A percentile compares a stretch with the other conserved stretches of the same genome.
Evolutionary conservation across 2,329 filamentous ascomycete genomes (phyloP).

Genomic region (Colletotrichum sp.): DNA sequence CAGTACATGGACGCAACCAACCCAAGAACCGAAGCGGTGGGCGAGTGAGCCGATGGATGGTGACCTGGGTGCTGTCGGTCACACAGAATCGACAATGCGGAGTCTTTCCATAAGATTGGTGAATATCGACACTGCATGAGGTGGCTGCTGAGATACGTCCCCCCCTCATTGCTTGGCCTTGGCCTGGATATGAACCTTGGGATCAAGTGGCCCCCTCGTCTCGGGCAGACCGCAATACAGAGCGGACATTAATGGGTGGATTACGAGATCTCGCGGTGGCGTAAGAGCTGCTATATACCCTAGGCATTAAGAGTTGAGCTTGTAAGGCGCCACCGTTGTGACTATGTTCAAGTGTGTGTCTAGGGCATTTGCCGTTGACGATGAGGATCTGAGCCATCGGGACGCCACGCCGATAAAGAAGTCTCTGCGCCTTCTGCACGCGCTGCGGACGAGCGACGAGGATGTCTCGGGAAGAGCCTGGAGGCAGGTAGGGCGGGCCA

Average conservation of each 20-base stretch:
- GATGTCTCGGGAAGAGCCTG: neutral
- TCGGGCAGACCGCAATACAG: conserved; percentile 1
- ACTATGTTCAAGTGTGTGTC: neutral
- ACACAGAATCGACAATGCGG: neutral
- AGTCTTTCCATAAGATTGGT: neutral
- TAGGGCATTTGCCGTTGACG: conserved; percentile 4
- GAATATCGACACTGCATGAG: neutral
- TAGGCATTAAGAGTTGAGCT: neutral
- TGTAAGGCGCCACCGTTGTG: conserved; percentile 13
- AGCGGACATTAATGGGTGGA: conserved; percentile 7
- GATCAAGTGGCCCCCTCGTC: neutral
- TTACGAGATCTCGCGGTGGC: conserved; percentile 7
- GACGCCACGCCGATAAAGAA: conserved; percentile 16
- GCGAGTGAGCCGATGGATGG: neutral
- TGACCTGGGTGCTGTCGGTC: neutral
- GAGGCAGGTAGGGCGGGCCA: too few relatives aligned
- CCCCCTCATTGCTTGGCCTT: neutral
- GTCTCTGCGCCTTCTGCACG: neutral
- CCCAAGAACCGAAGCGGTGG: neutral
- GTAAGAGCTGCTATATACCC: neutral
- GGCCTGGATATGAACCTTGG: neutral
- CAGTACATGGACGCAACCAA: neutral
- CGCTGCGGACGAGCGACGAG: neutral
- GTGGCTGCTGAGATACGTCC: neutral
- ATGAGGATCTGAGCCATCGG: conserved; percentile 3